These are phyloP conservation scores for Microcyclospora pomicola DNA, from an alignment of 2,329 filamentous ascomycete species.

Conservation along the genomic window DNA sequence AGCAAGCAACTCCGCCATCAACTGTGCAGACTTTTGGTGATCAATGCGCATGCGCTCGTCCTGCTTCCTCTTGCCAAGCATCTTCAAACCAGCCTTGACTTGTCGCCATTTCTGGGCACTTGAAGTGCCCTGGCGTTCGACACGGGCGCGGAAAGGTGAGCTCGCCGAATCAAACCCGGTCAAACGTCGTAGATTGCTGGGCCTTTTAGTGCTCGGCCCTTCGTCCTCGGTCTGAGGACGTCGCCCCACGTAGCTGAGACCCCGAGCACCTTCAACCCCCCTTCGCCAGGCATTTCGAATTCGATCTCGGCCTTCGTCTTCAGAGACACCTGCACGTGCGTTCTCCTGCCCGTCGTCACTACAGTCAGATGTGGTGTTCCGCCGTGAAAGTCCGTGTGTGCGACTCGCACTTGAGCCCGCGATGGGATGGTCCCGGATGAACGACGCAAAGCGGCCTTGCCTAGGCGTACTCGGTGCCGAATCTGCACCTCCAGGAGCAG, in stretches of 20 bases:
- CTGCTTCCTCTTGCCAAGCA: constrained; percentile 64
- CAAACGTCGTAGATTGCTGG: constrained; percentile 32
- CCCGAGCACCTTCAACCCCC: constrained; percentile 33
- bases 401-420: constrained; percentile 36
- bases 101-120: constrained; percentile 78
- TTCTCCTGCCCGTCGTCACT: constrained; percentile 25
- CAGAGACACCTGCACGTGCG: constrained; percentile 31
- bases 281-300: constrained; percentile 34
- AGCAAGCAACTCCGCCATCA: constrained; percentile 88
- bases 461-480: constrained; percentile 56
- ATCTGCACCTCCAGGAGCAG: constrained; percentile 40
- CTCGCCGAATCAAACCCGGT: constrained; percentile 25
- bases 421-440: constrained; percentile 34
- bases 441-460: constrained; percentile 34
- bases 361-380: constrained; percentile 31
- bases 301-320: constrained; percentile 37
- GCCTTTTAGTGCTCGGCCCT: constrained; percentile 25
- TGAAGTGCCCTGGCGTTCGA: constrained; percentile 33
- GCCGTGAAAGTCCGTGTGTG: constrained; percentile 44
- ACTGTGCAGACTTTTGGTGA: constrained; percentile 85
- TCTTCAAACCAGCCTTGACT: constrained; percentile 76
- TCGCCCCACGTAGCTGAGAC: constrained; percentile 30
- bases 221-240: constrained; percentile 16
- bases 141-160: constrained; percentile 30
- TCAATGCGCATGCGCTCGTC: constrained; percentile 78